Percentiles rank a stretch among this genome's conserved stretches.
phyloP scores from a whole-genome alignment of 192 early-diverging fungal genomes.

The Haplosporangium gracile region DNA sequence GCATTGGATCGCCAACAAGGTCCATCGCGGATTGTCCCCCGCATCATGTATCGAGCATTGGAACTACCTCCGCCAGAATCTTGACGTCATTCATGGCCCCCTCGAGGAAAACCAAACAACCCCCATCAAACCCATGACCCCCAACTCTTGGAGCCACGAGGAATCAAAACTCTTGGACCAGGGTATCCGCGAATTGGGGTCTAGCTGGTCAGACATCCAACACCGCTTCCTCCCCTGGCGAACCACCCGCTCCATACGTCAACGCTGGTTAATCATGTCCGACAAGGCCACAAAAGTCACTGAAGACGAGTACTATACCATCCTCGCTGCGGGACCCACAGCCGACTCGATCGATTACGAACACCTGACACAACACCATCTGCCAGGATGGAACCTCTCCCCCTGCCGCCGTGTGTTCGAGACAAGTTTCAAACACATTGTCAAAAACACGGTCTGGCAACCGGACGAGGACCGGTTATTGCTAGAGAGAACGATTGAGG shows the following conservation, averaged over 20 bases:
- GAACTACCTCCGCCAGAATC: constrained; percentile 25
- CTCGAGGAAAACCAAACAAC: not conserved
- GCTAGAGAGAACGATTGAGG: constrained; percentile 18
- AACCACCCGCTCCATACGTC: constrained; percentile 22
- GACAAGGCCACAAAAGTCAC: constrained; percentile 25
- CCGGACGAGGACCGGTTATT: constrained; percentile 30
- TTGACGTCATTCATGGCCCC: constrained; percentile 26
- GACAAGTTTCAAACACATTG: constrained; percentile 29
- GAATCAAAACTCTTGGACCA: constrained; percentile 41
- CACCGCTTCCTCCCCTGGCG: constrained; percentile 34
- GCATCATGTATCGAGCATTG: constrained; percentile 33
- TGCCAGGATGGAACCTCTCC: constrained; percentile 38
- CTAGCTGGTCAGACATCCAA: constrained; percentile 22
- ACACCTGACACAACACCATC: not conserved
- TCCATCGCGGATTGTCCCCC: constrained; percentile 18
- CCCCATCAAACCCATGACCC: not conserved
- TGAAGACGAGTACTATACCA: constrained; percentile 42
- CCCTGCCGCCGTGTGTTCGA: constrained; percentile 46
- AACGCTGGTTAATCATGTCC: constrained; percentile 40
- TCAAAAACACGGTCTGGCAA: constrained; percentile 21
- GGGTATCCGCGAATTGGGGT: constrained; percentile 26
- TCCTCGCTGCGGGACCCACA: constrained; percentile 13
- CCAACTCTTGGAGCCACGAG: constrained; percentile 34
- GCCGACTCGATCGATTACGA: constrained; percentile 19
- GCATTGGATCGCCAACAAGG: constrained; percentile 24